Percentiles rank a stretch among this genome's conserved stretches.
Evolutionary conservation across 805 yeast genomes (phyloP).

Genomic region (Teunomyces lycoperdinae): DNA sequence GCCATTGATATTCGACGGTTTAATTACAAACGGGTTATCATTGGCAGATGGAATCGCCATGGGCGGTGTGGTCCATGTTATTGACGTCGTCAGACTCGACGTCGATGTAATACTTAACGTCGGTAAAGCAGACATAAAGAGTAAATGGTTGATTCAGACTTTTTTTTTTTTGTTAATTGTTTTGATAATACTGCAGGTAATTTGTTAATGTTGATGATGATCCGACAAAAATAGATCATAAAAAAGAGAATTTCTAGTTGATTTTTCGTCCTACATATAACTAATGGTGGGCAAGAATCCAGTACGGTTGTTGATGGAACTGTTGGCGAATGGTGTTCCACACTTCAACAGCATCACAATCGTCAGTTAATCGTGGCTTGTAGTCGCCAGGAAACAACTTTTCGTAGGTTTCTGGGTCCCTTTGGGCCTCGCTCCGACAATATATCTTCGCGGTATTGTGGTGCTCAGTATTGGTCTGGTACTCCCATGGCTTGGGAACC

Average conservation of each 20-base stretch:
- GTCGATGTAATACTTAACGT: background rate
- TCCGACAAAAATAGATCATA: background rate
- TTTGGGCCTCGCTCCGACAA: slow-evolving; percentile 18
- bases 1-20: slow-evolving; percentile 58
- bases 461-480: slow-evolving; percentile 17
- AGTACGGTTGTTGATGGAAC: slow-evolving; percentile 6
- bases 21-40: slow-evolving; percentile 63
- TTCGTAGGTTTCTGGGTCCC: slow-evolving; percentile 13
- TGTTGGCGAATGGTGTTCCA: slow-evolving; percentile 25
- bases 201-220: background rate
- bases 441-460: slow-evolving; percentile 25
- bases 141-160: too few relatives aligned
- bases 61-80: slow-evolving; percentile 43
- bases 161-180: too few relatives aligned
- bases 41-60: slow-evolving; percentile 56
- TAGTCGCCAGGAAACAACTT: slow-evolving; percentile 16
- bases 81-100: slow-evolving; percentile 6
- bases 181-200: too few relatives aligned
- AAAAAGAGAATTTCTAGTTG: too few relatives aligned
- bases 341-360: slow-evolving; percentile 28
- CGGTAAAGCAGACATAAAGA: background rate
- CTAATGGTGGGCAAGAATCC: background rate
- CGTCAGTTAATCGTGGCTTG: slow-evolving; percentile 25
- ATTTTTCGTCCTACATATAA: background rate
- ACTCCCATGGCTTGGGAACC: slow-evolving; percentile 62